Evolutionary conservation across 1,284 basidiomycete genomes (phyloP).

Genomic region (Moesziomyces globuligerus): DNA sequence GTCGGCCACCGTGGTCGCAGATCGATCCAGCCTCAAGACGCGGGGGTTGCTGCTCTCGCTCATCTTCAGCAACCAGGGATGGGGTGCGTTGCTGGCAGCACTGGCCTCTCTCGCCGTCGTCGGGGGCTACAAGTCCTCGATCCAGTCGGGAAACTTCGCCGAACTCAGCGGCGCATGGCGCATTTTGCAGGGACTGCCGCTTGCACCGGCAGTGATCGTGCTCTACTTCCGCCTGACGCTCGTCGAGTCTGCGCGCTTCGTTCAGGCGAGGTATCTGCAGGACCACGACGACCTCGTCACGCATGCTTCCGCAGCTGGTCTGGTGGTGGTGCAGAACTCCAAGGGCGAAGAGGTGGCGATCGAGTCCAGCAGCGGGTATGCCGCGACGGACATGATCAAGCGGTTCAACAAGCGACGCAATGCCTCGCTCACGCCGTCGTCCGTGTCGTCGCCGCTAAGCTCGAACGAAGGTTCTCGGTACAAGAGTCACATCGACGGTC

Average conservation of each 20-base stretch:
- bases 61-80: conserved; percentile 68
- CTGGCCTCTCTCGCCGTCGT: conserved; percentile 77
- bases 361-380: conserved; percentile 53
- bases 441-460: conserved; percentile 12
- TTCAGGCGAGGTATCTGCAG: conserved; percentile 79
- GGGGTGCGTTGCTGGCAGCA: conserved; percentile 68
- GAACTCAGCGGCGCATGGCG: conserved; percentile 51
- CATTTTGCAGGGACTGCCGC: conserved; percentile 62
- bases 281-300: conserved; percentile 79
- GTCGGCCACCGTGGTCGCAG: conserved; percentile 68
- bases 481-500: conserved; percentile 7
- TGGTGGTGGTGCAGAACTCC: conserved; percentile 58
- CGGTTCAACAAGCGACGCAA: conserved; percentile 64
- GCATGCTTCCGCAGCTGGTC: conserved; percentile 70
- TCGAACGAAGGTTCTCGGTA: conserved; percentile 20
- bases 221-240: conserved; percentile 70
- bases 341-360: conserved; percentile 11
- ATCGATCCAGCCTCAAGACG: conserved; percentile 39
- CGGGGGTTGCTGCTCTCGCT: conserved; percentile 46
- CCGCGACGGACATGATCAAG: conserved; percentile 69
- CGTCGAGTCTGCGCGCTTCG: conserved; percentile 76
- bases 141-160: conserved; percentile 25
- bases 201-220: conserved; percentile 47
- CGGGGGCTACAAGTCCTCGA: conserved; percentile 73
- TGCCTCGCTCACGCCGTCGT: conserved; percentile 17